Conservation (phyloP, 192 early-diverging fungal species). For the Pilobolus umbonatus region DNA sequence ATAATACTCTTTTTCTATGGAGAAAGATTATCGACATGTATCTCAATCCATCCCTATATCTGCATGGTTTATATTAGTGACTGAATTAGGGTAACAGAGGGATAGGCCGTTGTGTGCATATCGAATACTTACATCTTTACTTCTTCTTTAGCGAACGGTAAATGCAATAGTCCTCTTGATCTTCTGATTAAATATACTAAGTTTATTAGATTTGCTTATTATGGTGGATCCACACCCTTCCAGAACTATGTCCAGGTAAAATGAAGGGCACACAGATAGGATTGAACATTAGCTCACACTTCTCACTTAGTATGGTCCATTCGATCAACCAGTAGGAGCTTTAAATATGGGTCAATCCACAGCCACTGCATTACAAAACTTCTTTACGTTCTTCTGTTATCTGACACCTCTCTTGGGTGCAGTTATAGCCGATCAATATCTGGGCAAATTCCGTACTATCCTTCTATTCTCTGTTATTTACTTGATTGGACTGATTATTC, state of each 20-base stretch:
- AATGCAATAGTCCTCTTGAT: background rate
- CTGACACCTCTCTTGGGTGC: slow-evolving; percentile 56
- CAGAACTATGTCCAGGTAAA: slow-evolving; percentile 58
- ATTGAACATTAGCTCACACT: background rate
- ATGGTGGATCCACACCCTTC: slow-evolving; percentile 54
- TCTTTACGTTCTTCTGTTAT: slow-evolving; percentile 63
- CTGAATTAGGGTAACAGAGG: slow-evolving; percentile 49
- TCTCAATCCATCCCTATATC: slow-evolving; percentile 42
- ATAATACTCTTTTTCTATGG: no score
- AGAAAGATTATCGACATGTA: slow-evolving; percentile 40
- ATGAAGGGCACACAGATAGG: background rate
- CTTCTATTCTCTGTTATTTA: slow-evolving; percentile 60
- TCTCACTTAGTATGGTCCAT: slow-evolving; percentile 18
- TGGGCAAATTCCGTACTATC: slow-evolving; percentile 72
- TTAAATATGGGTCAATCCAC: slow-evolving; percentile 50
- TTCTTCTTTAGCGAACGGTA: slow-evolving; percentile 16
- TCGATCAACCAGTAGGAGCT: slow-evolving; percentile 39
- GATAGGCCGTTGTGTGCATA: background rate
- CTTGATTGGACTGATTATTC: slow-evolving; percentile 54
- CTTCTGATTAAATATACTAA: background rate
- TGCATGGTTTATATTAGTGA: slow-evolving; percentile 54
- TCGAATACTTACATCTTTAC: background rate
- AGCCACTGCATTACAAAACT: slow-evolving; percentile 53
- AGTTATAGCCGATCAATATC: slow-evolving; percentile 53
- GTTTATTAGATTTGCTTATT: slow-evolving; percentile 49